These are phyloP conservation scores for Globisporangium carolinianum DNA, from an alignment of 352 stramenopile genomes.

Conservation along the genomic window DNA sequence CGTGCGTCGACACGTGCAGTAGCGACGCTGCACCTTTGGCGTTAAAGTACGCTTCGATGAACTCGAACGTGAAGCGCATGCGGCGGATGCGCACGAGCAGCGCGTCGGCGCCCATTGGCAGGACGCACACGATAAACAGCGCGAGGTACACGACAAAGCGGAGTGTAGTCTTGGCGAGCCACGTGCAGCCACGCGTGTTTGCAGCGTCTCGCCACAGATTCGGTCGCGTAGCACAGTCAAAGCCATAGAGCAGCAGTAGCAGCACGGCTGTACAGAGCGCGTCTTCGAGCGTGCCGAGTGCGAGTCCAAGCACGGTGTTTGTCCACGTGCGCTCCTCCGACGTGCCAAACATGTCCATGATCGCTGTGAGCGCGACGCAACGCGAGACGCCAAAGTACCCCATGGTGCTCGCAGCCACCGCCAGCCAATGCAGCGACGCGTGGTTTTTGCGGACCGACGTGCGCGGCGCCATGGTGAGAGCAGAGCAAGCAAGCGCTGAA, in stretches of 20 bases:
- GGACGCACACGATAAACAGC: constrained; percentile 19
- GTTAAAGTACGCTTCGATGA: constrained; percentile 28
- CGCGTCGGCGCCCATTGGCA: constrained; percentile 26
- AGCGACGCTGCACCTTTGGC: constrained; percentile 22
- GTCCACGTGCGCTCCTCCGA: constrained; percentile 13
- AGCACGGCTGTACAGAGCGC: constrained; percentile 26
- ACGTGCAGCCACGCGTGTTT: too few species aligned
- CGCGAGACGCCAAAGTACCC: constrained; percentile 30
- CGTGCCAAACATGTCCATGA: constrained; percentile 25
- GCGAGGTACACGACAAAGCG: constrained; percentile 25
- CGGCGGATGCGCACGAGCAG: constrained; percentile 27
- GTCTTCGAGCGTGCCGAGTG: constrained; percentile 37
- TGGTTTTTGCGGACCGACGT: too few species aligned
- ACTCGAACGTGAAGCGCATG: constrained; percentile 42
- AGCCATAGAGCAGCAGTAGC: constrained; percentile 13
- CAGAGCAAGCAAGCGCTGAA: too few species aligned
- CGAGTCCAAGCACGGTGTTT: constrained; percentile 14
- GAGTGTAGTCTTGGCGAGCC: too few species aligned
- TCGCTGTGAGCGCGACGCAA: constrained; percentile 12
- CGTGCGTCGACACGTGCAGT: constrained; percentile 23
- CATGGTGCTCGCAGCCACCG: constrained; percentile 20
- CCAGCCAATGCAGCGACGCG: constrained; percentile 24
- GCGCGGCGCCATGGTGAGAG: too few species aligned
- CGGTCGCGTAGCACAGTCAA: constrained; percentile 12
- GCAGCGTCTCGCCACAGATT: background rate